phyloP scores from a whole-genome alignment of 768 basidiomycete genomes.

The Tylopilus vinaceipallidus region DNA sequence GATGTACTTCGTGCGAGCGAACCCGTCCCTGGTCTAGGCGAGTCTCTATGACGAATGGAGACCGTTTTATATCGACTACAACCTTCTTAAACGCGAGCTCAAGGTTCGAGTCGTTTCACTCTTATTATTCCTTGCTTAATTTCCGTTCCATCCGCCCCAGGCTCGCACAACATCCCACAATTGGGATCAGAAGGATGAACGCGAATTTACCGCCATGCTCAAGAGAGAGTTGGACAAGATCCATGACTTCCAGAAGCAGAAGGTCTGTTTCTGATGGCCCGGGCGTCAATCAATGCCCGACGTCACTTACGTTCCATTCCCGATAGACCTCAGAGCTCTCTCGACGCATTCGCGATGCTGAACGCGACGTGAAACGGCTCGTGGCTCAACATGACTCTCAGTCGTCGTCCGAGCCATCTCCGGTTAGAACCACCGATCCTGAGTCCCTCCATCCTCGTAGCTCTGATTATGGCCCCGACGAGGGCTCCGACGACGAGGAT shows the following conservation, averaged over 20 bases:
- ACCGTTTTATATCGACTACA: conserved; percentile 88
- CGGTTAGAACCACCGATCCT: conserved; percentile 38
- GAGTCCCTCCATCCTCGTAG: conserved; percentile 53
- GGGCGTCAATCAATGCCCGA: background rate
- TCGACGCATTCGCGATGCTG: conserved; percentile 76
- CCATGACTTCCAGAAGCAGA: conserved; percentile 87
- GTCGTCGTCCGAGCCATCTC: conserved; percentile 24
- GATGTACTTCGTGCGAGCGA: background rate
- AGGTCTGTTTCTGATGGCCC: conserved; percentile 47
- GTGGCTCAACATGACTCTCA: conserved; percentile 53
- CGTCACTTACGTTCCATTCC: background rate
- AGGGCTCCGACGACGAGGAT: conserved; percentile 63
- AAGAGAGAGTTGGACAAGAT: conserved; percentile 91
- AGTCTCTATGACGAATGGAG: conserved; percentile 90
- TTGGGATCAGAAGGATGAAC: conserved; percentile 82
- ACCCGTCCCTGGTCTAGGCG: conserved; percentile 42
- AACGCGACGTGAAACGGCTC: conserved; percentile 75
- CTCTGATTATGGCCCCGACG: conserved; percentile 52
- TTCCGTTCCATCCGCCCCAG: conserved; percentile 23
- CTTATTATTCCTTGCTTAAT: background rate
- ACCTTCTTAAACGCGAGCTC: conserved; percentile 83
- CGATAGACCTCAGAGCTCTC: conserved; percentile 77
- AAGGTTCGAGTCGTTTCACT: conserved; percentile 49
- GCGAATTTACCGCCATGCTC: conserved; percentile 74
- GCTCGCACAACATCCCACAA: conserved; percentile 48